phyloP scores from a whole-genome alignment of 768 basidiomycete genomes.

The Steccherinum ochraceum region DNA sequence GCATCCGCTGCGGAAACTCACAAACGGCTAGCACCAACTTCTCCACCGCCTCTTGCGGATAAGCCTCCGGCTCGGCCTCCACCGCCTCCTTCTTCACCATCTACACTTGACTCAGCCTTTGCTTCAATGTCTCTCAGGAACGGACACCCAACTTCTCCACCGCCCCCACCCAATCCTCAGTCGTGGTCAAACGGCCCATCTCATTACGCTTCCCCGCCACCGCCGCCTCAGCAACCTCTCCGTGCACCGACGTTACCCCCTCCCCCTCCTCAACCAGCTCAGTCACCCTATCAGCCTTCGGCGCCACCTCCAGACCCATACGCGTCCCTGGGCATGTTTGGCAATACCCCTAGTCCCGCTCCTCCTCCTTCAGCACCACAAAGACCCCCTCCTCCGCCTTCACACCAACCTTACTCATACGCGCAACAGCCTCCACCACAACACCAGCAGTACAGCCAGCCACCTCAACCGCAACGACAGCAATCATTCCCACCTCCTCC shows the following conservation, averaged over 20 bases:
- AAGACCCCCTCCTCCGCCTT: slow-evolving; percentile 8
- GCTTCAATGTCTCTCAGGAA: slow-evolving; percentile 46
- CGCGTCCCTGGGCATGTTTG: slow-evolving; percentile 19
- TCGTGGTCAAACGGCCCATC: not conserved
- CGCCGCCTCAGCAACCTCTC: slow-evolving; percentile 14
- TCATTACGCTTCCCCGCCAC: slow-evolving; percentile 5
- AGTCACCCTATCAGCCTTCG: slow-evolving; percentile 11
- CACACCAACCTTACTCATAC: slow-evolving; percentile 11
- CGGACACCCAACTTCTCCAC: slow-evolving; percentile 19
- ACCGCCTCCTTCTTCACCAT: slow-evolving; percentile 25
- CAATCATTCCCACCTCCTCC: slow-evolving; percentile 17
- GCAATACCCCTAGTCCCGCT: slow-evolving; percentile 2
- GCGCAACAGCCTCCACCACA: slow-evolving; percentile 5
- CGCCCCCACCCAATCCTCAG: slow-evolving; percentile 26
- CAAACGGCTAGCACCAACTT: slow-evolving; percentile 45
- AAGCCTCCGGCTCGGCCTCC: slow-evolving; percentile 47
- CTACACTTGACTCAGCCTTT: slow-evolving; percentile 43
- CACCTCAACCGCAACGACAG: slow-evolving; percentile 11
- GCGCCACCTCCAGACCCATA: slow-evolving; percentile 18
- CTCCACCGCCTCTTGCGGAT: slow-evolving; percentile 31
- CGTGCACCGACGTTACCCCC: slow-evolving; percentile 10
- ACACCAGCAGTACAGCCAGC: slow-evolving; percentile 1
- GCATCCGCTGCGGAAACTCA: slow-evolving; percentile 67
- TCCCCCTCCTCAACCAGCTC: slow-evolving; percentile 12
- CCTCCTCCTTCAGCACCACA: slow-evolving; percentile 8